A percentile compares a stretch with the other conserved stretches of the same genome.
phyloP scores from a whole-genome alignment of 192 early-diverging fungal species.

The Phlyctochytrium arcticum region DNA sequence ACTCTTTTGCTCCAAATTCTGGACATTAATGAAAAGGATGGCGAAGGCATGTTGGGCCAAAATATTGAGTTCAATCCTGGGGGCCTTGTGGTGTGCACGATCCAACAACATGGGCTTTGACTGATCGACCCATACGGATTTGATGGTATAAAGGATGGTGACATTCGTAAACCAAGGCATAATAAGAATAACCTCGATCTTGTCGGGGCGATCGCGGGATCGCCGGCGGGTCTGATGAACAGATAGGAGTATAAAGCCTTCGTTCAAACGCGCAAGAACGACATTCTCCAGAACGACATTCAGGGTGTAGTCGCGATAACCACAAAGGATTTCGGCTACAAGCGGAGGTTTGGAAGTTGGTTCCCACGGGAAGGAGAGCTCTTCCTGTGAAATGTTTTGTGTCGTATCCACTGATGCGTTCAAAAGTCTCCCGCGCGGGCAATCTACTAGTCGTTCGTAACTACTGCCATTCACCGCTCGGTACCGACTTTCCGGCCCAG shows the following conservation, averaged over 20 bases:
- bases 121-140: constrained; percentile 22
- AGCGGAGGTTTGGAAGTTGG: constrained; percentile 33
- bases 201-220: constrained; percentile 3
- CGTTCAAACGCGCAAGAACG: constrained; percentile 32
- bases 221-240: constrained; percentile 19
- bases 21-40: constrained; percentile 42
- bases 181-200: constrained; percentile 42
- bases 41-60: constrained; percentile 49
- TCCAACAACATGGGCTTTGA: constrained; percentile 4
- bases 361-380: constrained; percentile 47
- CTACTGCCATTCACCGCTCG: constrained; percentile 23
- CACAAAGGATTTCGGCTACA: constrained; percentile 46
- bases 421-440: constrained; percentile 29
- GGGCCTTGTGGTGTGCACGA: constrained; percentile 18
- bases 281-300: constrained; percentile 23
- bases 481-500: constrained; percentile 8
- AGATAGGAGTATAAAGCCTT: constrained; percentile 42
- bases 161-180: constrained; percentile 44
- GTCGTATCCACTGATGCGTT: constrained; percentile 26
- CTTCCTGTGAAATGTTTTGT: constrained; percentile 24
- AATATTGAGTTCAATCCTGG: constrained; percentile 46
- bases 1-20: constrained; percentile 31
- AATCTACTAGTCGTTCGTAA: constrained; percentile 42
- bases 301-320: constrained; percentile 36
- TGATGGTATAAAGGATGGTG: constrained; percentile 51